Evolutionary conservation across 2,329 filamentous ascomycete genomes (phyloP), one percentile per base, ranked within the genome.

Genomic region (Teratosphaeria destructans): DNA sequence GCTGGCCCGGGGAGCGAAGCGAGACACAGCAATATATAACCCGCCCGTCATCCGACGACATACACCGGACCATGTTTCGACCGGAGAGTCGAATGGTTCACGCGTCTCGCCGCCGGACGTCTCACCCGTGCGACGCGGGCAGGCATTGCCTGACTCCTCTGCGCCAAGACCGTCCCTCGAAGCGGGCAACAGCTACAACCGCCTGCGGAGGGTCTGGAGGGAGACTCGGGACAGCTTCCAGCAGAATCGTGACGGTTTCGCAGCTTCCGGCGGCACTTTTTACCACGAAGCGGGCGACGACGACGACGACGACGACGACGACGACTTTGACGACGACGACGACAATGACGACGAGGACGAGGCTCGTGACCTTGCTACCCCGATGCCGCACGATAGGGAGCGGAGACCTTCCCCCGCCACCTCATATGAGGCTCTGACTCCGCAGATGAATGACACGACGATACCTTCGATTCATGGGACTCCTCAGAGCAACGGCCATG

Each of bases 331-430:
- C 16, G 64, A 65, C 52, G 58, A 60, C 6, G 61, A 49, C 8
- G 62, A 64, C 35, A 54, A 63, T 19, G 64, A 65, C 52, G 62
- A 55, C 2, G 27, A 29, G 1, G 16, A 55, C 23, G 52, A 55
- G n/a, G 19, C 60, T 26, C 58, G 64, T 14, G 65, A 68, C 37
- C 53, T 67, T 23, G 64, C 65, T 10, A 67, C 65, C 10, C 63
- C 67, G 26, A 66, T 66, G 57, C 62, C 63, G 23, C 64, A 63
- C 52, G 58, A 52, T 49, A 52, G 57, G 54, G 61, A 60, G 27
- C 56, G 59, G 26, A 43, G 57, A 34, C 56, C 59, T 19, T 63
- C 62, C 29, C 61, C 39, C 27, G 57, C 62, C 16, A 55, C 60
- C 37, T 64, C 55, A 19, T 5, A 49, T 12, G 53, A 54, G n/a